Base-by-base conservation (phyloP, 176 grass and related monocot species). In the Dendrocalamus sinicus region DNA sequence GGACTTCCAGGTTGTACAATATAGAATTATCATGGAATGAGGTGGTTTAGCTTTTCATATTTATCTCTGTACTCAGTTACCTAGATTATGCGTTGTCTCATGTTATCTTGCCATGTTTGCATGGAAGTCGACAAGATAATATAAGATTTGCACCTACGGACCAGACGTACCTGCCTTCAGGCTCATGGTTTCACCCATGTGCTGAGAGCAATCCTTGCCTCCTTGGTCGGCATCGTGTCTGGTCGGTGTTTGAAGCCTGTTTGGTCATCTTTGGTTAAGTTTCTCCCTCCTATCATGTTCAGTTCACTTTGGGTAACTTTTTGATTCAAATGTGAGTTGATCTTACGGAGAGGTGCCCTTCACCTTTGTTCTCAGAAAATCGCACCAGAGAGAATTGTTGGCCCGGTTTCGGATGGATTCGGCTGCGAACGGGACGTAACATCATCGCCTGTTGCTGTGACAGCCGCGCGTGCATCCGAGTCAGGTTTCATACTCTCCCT, bases 181-280 rank as follows among this genome's bases (percentile, higher is more conserved):
- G 9, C 47, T 22, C 46, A 59, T 20, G 41, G 82, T 35, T 15
- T 11, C 22, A 9, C 51, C 46, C 77, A 89, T 83, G 78, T 73
- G 84, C 39, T 3, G 83, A 43, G 15, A 77, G 37, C 26, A 72
- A 73, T 30, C 30, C 30, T 30, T 30, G 30, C 30, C 30, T 73
- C 43, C 26, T 30, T 66, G 78, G 84, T 83, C 57, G 84, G 79
- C 2, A 46, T 20, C 65, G 3, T 86, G 78, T 55, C 70, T 12
- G 67, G 79, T 76, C 9, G 67, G 58, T 39, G 76, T 84, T 37
- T 39, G 68, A 67, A 84, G 39, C 57, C 28, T 85, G 76, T 43
- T 67, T 85, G 60, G 28, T 28, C 48, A 75, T 81, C 26, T 69
- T 75, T n/a, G 30, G 82, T 67, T 26, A 5, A 41, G 70, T 16